A percentile compares a stretch with the other conserved stretches of the same genome.
Conservation (phyloP, 179 eudicot species). For the Vitellaria paradoxa region DNA sequence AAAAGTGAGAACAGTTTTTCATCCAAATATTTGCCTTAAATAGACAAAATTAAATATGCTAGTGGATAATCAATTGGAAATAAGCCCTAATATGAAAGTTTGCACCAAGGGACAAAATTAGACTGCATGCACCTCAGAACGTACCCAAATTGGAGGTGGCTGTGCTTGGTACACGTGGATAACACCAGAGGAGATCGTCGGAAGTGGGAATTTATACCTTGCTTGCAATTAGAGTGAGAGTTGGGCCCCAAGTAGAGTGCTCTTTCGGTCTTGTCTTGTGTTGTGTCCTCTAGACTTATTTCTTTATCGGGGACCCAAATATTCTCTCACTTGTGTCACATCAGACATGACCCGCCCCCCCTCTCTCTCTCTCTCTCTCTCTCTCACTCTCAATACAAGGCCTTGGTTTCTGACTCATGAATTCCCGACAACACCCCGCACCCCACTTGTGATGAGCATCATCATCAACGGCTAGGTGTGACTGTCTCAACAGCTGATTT, state of each 20-base stretch:
- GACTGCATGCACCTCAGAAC: no score
- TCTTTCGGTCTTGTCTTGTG: slow-evolving; percentile 10
- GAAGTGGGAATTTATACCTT: slow-evolving; percentile 29
- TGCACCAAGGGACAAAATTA: no score
- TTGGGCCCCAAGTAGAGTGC: slow-evolving; percentile 4
- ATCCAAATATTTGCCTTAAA: no score
- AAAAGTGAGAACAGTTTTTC: no score
- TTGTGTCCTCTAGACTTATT: no score
- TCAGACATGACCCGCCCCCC: not conserved
- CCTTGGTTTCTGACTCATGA: slow-evolving; percentile 13
- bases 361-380: not conserved
- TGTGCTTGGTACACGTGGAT: slow-evolving; percentile 11
- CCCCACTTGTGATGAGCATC: no score
- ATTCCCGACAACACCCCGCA: not conserved
- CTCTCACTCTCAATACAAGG: slow-evolving; percentile 7
- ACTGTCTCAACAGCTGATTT: no score
- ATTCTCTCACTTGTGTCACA: slow-evolving; percentile 12
- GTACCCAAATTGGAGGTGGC: no score
- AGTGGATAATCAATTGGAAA: no score
- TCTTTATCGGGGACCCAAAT: slow-evolving; percentile 6
- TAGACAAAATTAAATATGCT: no score
- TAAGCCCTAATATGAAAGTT: no score
- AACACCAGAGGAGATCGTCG: slow-evolving; percentile 21
- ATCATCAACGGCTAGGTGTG: no score
- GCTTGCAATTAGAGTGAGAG: slow-evolving; percentile 21